Evolutionary conservation across 345 rosid genomes (phyloP), one percentile per base, ranked within the genome.

Genomic region (Gossypioides kirkii): DNA sequence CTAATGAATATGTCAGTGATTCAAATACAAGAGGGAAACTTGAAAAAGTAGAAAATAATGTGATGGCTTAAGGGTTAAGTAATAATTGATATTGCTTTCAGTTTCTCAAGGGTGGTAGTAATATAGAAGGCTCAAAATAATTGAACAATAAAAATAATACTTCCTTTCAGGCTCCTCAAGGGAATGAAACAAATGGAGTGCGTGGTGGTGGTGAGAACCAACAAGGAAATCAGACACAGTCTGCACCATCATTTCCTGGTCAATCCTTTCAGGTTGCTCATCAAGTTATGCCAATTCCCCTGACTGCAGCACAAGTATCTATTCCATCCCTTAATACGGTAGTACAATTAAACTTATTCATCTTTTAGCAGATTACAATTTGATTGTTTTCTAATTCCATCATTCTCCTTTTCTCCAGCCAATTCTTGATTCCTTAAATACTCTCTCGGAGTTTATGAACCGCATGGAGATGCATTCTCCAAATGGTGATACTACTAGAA

Each of bases 351-450:
- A 10, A 38, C 25, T 62, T 46, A 16, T 46, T 54, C 59, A 28
- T 76, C 53, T 28, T 62, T 11, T 62, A 25, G 36, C 70, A 46
- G 18, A 60, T 16, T 10, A 16, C 22, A 43, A 36, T 67, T 46
- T 54, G 18, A 17, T 13, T 32, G 47, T 70, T 59, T 17, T 42
- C 73, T 78, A 50, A 73, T 65, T 25, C 8, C 42, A 25, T 65
- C 1, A 7, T 76, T 41, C 22, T 70, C 52, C 18, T 73, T 56
- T 26, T 72, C 69, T 43, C 64, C 88, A 95, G 99, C 94, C 98
- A 59, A 89, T 91, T 70, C 96, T 94, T 3, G 92, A 93, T 86
- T 90, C 98, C 16, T 65, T 95, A 79, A 88, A 76, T 72, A 88
- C 97, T 17, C 80, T 93, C 72, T 66, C 81, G 10, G 98, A 88